Conservation (phyloP, 1,139 yeast species). For the Scheffersomyces parashehatae region DNA sequence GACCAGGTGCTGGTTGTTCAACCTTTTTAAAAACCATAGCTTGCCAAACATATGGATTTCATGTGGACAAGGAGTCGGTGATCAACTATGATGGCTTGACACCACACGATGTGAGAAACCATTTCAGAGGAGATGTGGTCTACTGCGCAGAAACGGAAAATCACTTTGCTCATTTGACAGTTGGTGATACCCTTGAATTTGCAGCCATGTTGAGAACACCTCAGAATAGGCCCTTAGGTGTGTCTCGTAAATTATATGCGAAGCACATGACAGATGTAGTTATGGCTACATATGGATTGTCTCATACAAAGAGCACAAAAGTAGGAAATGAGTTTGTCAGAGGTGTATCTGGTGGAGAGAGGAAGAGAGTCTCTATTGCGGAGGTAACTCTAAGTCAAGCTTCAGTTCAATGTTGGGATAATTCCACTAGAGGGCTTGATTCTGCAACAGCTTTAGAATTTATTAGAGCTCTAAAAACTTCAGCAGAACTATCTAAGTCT, state of each 20-base stretch:
- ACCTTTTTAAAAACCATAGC: constrained; percentile 37
- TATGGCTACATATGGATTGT: constrained; percentile 44
- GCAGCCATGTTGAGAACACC: constrained; percentile 47
- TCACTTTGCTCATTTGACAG: constrained; percentile 55
- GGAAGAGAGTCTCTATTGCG: constrained; percentile 47
- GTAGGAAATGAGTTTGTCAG: constrained; percentile 41
- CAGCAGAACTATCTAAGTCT: constrained; percentile 34
- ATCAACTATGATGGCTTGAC: constrained; percentile 52
- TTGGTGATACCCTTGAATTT: constrained; percentile 51
- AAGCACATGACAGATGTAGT: constrained; percentile 43
- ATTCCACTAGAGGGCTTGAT: constrained; percentile 63
- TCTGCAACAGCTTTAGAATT: constrained; percentile 57
- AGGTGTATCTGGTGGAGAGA: constrained; percentile 48
- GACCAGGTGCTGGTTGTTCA: constrained; percentile 42
- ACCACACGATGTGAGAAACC: constrained; percentile 46
- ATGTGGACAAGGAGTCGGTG: constrained; percentile 26
- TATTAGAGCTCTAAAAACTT: constrained; percentile 41
- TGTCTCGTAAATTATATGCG: constrained; percentile 41
- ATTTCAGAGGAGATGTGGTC: constrained; percentile 50
- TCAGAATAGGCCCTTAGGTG: constrained; percentile 34
- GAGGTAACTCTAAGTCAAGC: constrained; percentile 42
- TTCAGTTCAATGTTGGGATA: constrained; percentile 58
- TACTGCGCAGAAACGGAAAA: constrained; percentile 55
- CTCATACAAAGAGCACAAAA: constrained; percentile 34
- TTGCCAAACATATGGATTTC: constrained; percentile 36